Evolutionary conservation across 352 stramenopile species (phyloP).

Genomic region (Globisporangium orthogonon): DNA sequence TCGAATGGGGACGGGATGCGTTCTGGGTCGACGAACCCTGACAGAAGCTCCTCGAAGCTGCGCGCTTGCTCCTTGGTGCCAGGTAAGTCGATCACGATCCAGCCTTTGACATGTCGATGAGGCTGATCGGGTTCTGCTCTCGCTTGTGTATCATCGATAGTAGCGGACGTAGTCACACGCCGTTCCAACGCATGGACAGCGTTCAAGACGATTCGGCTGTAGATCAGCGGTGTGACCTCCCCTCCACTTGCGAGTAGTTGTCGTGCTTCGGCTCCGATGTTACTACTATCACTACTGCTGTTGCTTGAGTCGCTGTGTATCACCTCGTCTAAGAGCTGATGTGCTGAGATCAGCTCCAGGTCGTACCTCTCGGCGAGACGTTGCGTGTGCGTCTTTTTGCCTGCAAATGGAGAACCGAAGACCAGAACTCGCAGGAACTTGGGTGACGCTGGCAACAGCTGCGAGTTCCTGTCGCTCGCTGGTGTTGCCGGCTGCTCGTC

Average conservation of each 20-base stretch:
- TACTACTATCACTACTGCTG: constrained; percentile 12
- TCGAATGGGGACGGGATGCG: constrained; percentile 40
- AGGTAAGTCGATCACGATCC: constrained; percentile 64
- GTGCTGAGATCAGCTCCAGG: constrained; percentile 41
- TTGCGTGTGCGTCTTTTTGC: constrained; percentile 47
- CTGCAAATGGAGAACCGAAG: constrained; percentile 52
- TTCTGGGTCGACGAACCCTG: constrained; percentile 39
- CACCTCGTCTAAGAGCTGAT: constrained; percentile 29
- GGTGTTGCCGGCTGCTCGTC: background rate
- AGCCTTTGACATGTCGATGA: constrained; percentile 17
- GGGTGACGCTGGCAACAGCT: background rate
- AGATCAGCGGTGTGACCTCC: constrained; percentile 39
- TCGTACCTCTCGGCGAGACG: constrained; percentile 46
- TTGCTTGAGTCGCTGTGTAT: constrained; percentile 13
- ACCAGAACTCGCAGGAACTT: constrained; percentile 42
- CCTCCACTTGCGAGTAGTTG: constrained; percentile 25
- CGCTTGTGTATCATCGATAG: background rate
- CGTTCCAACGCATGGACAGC: constrained; percentile 21
- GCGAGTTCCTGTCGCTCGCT: background rate
- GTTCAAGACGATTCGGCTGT: constrained; percentile 48
- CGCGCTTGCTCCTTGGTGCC: constrained; percentile 31
- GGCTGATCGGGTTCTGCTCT: background rate
- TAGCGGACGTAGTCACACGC: background rate
- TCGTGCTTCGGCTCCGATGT: constrained; percentile 22
- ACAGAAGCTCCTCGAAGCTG: constrained; percentile 50